phyloP scores from a whole-genome alignment of 495 filamentous ascomycete species.

The Penicillium daleae region DNA sequence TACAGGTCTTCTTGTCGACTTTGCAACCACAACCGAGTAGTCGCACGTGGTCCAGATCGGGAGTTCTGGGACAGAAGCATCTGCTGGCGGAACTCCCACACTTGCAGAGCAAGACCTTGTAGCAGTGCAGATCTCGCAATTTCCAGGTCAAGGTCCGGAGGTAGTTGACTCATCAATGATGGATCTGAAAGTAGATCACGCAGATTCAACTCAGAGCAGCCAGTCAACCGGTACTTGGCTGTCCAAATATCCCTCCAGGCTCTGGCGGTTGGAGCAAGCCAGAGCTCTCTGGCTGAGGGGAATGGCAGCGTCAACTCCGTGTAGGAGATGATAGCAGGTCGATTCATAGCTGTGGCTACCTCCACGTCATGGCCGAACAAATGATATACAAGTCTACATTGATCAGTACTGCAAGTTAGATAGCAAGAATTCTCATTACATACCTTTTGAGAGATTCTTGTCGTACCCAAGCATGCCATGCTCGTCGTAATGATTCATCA shows the following conservation, averaged over 20 bases:
- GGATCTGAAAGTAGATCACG: conserved; percentile 26
- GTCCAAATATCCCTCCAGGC: conserved; percentile 55
- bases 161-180: conserved; percentile 20
- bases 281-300: conserved; percentile 56
- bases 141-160: conserved; percentile 43
- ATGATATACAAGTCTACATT: conserved; percentile 54
- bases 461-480: conserved; percentile 58
- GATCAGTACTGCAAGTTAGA: neutral
- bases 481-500: conserved; percentile 48
- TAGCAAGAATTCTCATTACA: neutral
- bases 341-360: conserved; percentile 56
- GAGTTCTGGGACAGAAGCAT: conserved; percentile 18
- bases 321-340: conserved; percentile 56
- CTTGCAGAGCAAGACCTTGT: conserved; percentile 30
- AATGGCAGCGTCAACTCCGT: conserved; percentile 61
- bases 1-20: conserved; percentile 35
- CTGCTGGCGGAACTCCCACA: conserved; percentile 33
- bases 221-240: conserved; percentile 27
- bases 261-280: conserved; percentile 54
- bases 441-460: conserved; percentile 49
- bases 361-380: conserved; percentile 59
- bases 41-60: conserved; percentile 15
- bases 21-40: conserved; percentile 30
- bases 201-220: conserved; percentile 11
- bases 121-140: conserved; percentile 51